These are phyloP conservation scores for Mycena chlorophos DNA, from an alignment of 768 basidiomycete genomes.

Conservation along the genomic window DNA sequence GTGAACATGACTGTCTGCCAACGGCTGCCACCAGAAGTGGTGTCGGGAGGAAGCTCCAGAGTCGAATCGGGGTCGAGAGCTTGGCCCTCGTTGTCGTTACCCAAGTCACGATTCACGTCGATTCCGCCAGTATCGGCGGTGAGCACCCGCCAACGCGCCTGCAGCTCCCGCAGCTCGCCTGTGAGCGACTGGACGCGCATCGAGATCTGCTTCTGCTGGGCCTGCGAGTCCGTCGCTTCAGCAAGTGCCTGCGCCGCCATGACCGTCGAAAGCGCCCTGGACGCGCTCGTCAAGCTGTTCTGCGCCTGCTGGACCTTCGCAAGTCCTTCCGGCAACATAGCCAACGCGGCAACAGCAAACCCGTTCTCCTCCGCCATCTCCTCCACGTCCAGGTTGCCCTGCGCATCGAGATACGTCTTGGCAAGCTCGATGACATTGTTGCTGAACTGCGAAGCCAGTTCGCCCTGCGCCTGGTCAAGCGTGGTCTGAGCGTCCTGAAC, in stretches of 20 bases:
- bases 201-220: constrained; percentile 20
- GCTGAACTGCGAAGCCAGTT: constrained; percentile 22
- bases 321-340: not conserved
- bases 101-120: not conserved
- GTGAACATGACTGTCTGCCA: constrained; percentile 26
- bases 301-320: constrained; percentile 6
- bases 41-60: constrained; percentile 11
- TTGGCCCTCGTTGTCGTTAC: not conserved
- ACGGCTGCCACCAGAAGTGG: constrained; percentile 25
- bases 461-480: constrained; percentile 18
- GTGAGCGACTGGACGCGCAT: constrained; percentile 21
- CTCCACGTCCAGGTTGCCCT: constrained; percentile 8
- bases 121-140: constrained; percentile 5
- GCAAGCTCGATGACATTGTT: constrained; percentile 27
- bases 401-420: constrained; percentile 22
- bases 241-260: constrained; percentile 21
- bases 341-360: not conserved
- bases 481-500: constrained; percentile 21
- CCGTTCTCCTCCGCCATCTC: constrained; percentile 5
- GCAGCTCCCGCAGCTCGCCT: constrained; percentile 22
- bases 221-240: constrained; percentile 22
- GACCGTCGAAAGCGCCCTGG: constrained; percentile 22
- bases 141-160: constrained; percentile 18
- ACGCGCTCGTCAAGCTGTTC: constrained; percentile 14
- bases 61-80: not conserved